phyloP scores from a whole-genome alignment of 1,284 basidiomycete species.

The Ustilago curta region DNA sequence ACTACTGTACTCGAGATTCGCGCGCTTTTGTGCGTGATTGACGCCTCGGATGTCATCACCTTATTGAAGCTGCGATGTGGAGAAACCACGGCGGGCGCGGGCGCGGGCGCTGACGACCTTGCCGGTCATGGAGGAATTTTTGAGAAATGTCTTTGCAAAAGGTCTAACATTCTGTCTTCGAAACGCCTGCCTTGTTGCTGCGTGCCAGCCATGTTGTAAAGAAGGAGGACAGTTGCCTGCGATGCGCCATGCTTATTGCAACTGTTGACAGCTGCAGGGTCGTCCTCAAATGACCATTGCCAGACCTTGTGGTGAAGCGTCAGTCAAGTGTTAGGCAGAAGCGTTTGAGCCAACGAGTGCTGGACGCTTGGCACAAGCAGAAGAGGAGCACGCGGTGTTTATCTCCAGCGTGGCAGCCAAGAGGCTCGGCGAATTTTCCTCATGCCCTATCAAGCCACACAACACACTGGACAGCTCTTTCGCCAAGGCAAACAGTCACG shows the following conservation, averaged over 20 bases:
- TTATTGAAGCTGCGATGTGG: slow-evolving; percentile 15
- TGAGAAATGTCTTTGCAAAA: not conserved
- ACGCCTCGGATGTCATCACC: not conserved
- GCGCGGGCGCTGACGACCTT: slow-evolving; percentile 9
- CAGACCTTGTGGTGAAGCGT: no score
- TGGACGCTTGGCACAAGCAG: no score
- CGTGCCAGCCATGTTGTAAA: no score
- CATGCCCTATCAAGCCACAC: not conserved
- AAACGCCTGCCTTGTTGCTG: no score
- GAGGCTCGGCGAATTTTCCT: slow-evolving; percentile 24
- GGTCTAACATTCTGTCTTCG: slow-evolving; percentile 6
- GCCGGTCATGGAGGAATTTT: slow-evolving; percentile 2
- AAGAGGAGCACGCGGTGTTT: not conserved
- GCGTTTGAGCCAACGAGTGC: no score
- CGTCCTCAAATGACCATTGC: no score
- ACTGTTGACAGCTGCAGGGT: no score
- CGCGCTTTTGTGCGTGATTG: slow-evolving; percentile 6
- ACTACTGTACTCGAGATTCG: not conserved
- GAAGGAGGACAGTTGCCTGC: no score
- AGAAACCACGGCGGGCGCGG: slow-evolving; percentile 3
- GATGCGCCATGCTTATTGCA: no score
- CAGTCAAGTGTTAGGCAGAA: no score
- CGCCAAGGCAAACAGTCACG: no score
- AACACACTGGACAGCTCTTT: no score
- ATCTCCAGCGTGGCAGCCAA: slow-evolving; percentile 14